Evolutionary conservation across 192 early-diverging fungal genomes (phyloP), one percentile per base, ranked within the genome.

Genomic region (Coemansia reversa): DNA sequence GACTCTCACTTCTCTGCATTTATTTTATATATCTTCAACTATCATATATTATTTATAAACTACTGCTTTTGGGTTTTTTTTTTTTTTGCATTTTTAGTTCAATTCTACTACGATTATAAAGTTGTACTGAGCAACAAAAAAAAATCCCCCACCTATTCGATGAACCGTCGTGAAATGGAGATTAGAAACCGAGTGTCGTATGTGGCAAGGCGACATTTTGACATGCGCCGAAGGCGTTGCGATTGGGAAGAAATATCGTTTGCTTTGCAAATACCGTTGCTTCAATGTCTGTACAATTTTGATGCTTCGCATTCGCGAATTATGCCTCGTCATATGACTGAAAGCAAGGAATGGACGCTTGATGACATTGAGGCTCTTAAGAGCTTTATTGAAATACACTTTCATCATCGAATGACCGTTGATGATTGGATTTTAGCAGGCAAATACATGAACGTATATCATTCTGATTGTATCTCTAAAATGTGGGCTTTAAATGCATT

Each of bases 381-480:
- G 51, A 20, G 12, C 42, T 80, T 74, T 50, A 80, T 69, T 8
- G 68, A 80, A 33, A 28, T 24, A 25, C 23, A 80, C 24, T 80
- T 80, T 27, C 61, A 47, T 24, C 24, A 63, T 29, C 22, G 57
- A 7, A 74, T 74, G 71, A 62, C 60, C 1, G 57, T 70, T 6
- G 59, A 70, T n/a, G 77, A 80, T 65, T 80, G 77, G 77, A 52
- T 55, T 25, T 56, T 80, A 20, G 60, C 59, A 5, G 77, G 77
- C 18, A 74, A 68, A 23, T 80, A 71, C 53, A 80, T 80, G 65
- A 80, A 80, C 50, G 71, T 80, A 3, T 22, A 42, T 22, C 71
- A 70, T 55, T 68, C 62, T 1, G 62, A 74, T 59, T 80, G 77
- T 24, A 74, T 80, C 8, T 61, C 65, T 48, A 80, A 74, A 53